Percentiles rank a stretch among this genome's conserved stretches.
These are phyloP conservation scores for Solanum ossicruentum DNA, from an alignment of 257 asterid species.

Conservation along the genomic window DNA sequence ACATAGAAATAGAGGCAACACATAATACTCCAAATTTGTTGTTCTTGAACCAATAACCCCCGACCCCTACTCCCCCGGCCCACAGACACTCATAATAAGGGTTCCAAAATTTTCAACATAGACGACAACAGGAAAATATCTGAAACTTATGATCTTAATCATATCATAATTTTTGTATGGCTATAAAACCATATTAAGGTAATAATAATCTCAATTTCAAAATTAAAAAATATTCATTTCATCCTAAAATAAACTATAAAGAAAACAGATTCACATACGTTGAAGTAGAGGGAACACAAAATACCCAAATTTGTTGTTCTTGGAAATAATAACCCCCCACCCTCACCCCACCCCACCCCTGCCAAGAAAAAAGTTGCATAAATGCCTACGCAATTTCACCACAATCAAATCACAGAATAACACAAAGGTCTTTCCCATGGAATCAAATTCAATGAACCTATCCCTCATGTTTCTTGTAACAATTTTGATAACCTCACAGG, in stretches of 20 bases:
- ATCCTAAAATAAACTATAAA: neutral
- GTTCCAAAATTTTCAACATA: no score
- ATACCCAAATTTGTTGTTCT: neutral
- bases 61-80: no score
- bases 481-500: neutral
- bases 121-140: neutral
- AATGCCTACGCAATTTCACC: neutral
- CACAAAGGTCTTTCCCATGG: neutral
- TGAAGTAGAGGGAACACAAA: neutral
- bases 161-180: neutral
- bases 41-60: neutral
- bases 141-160: neutral
- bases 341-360: neutral
- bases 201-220: neutral
- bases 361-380: neutral
- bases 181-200: neutral
- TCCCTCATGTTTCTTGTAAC: neutral
- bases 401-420: neutral
- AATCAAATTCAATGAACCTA: neutral
- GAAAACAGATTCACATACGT: neutral
- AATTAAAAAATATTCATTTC: neutral
- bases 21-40: neutral
- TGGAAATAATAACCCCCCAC: no score
- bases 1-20: neutral
- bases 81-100: no score